Conservation (phyloP, 768 basidiomycete genomes). For the Naematelia aurantialba region DNA sequence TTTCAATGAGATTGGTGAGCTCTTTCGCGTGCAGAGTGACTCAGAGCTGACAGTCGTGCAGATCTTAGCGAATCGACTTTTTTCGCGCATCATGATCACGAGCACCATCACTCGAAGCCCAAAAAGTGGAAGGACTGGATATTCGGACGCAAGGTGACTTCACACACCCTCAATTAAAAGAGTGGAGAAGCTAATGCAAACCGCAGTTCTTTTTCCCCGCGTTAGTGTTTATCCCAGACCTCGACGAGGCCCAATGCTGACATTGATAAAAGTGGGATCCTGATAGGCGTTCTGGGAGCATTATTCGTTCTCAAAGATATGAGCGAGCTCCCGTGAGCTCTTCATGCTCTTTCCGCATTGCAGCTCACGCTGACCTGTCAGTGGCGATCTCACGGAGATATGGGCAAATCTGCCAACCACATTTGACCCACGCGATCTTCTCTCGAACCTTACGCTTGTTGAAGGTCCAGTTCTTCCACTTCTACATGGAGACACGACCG, state of each 20-base stretch:
- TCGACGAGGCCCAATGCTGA: not conserved
- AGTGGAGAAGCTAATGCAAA: not conserved
- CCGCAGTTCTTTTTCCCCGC: slow-evolving; percentile 41
- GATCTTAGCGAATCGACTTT: slow-evolving; percentile 36
- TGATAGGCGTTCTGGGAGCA: slow-evolving; percentile 29
- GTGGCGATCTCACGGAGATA: slow-evolving; percentile 37
- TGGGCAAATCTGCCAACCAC: slow-evolving; percentile 32
- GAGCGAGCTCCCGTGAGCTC: slow-evolving; percentile 31
- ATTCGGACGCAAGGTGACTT: slow-evolving; percentile 43
- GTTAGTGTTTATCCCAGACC: slow-evolving; percentile 14
- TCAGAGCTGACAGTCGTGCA: slow-evolving; percentile 6
- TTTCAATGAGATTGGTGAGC: slow-evolving; percentile 42
- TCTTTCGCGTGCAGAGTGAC: not conserved
- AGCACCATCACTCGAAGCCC: slow-evolving; percentile 11
- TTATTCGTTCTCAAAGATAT: slow-evolving; percentile 28
- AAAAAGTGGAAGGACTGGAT: slow-evolving; percentile 38
- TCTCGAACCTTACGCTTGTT: slow-evolving; percentile 42
- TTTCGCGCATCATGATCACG: slow-evolving; percentile 13
- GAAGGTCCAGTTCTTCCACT: slow-evolving; percentile 23
- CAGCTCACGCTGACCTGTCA: slow-evolving; percentile 5
- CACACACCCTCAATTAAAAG: not conserved
- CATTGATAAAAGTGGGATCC: slow-evolving; percentile 28
- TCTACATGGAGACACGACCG: no score
- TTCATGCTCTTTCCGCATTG: not conserved
- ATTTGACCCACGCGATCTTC: slow-evolving; percentile 40